These are phyloP conservation scores for Mycothermus thermophilus DNA, from an alignment of 495 filamentous ascomycete genomes.

Conservation along the genomic window DNA sequence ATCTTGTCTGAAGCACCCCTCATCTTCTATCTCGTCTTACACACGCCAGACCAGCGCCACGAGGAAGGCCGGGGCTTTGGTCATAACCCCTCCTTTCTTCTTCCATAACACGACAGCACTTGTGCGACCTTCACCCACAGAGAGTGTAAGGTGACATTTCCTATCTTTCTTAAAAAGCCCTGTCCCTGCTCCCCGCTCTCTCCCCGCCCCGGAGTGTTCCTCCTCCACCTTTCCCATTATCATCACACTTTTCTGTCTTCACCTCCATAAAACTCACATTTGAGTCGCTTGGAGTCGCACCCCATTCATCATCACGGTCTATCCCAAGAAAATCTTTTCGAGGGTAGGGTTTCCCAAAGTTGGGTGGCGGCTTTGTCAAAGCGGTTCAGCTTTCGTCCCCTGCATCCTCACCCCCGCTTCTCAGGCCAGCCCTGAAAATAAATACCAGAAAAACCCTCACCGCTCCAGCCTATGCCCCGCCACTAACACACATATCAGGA, in stretches of 20 bases:
- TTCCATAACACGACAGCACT: slow-evolving; percentile 19
- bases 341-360: no score
- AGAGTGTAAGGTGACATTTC: slow-evolving; percentile 19
- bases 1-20: slow-evolving; percentile 5
- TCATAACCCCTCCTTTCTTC: slow-evolving; percentile 19
- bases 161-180: slow-evolving; percentile 4
- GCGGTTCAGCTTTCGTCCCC: slow-evolving; percentile 5
- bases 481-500: slow-evolving; percentile 28
- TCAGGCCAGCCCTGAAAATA: slow-evolving; percentile 14
- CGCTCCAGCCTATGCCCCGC: slow-evolving; percentile 14
- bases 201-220: slow-evolving; percentile 6
- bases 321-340: no score
- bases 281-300: no score
- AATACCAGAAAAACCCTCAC: slow-evolving; percentile 23
- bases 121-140: slow-evolving; percentile 19
- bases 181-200: slow-evolving; percentile 7
- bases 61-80: slow-evolving; percentile 8
- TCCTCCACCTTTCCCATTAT: slow-evolving; percentile 5
- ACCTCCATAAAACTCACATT: no score
- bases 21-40: slow-evolving; percentile 1
- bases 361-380: slow-evolving; percentile 1
- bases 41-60: slow-evolving; percentile 3
- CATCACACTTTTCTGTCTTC: slow-evolving; percentile 5
- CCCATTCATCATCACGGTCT: no score
- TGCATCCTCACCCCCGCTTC: slow-evolving; percentile 10